Base-by-base conservation (phyloP, 148 eudicot genomes). In the Chenopodium suecicum region DNA sequence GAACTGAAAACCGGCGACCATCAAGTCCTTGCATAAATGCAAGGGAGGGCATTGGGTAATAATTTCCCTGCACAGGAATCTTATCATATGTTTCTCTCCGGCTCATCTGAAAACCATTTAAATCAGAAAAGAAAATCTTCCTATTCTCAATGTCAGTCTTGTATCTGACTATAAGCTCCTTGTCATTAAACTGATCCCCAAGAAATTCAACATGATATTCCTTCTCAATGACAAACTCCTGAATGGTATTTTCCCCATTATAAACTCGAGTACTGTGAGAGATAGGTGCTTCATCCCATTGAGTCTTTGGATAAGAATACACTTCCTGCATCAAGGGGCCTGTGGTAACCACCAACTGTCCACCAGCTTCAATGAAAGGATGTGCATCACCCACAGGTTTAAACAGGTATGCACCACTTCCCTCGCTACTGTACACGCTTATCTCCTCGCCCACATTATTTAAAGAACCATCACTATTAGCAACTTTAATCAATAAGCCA, bases 21-120 rank as follows among this genome's bases (percentile, higher is more conserved):
- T 91, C 85, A 47, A 81, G 75, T 71, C 92, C 98, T 85, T 94
- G 98, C 89, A 97, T 86, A 82, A 90, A 90, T 20, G 99, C 97
- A 41, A 94, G 94, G 58, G 99, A 90, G 64, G 99, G 99, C 97
- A 97, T 94, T 13, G 99, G 99, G 68, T 94, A 97, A 83, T 94
- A 97, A 87, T 97, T 97, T 78, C 99, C 99, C 79, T 97, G 99
- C 65, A 89, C 79, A 41, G 99, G 99, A 74, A 97, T 92, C 87
- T 97, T 97, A 78, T 94, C 94, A 69, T 94, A 97, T 17, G 97
- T 94, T 73, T 97, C 98, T 83, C 99, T 86, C 52, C 98, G 89
- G 88, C 99, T 97, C 98, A 91, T 97, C 71, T 97, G 99, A 80
- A 94, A 97, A 20, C 99, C 99, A 79, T 97, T 97, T 64, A 94